Base-by-base conservation (phyloP, 2,329 filamentous ascomycete species). In the Alternaria gaisen region DNA sequence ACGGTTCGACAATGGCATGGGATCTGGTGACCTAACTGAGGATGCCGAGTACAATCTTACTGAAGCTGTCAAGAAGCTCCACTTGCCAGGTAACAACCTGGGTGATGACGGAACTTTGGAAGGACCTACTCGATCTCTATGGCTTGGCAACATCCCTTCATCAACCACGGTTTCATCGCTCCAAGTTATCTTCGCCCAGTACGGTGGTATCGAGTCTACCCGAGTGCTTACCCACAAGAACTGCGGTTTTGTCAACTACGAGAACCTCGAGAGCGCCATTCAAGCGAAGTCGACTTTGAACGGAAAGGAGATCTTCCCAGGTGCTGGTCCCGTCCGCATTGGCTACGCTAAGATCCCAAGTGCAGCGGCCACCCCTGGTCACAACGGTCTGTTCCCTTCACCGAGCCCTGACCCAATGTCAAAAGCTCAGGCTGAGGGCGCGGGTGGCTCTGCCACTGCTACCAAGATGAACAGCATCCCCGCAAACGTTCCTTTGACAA, bases 171-270 rank as follows among this genome's bases (percentile, higher is more conserved):
- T 95, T 11, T 97, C 94, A 1, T 98, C 95, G 0, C 82, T 99
- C 62, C 93, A 93, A 58, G 93, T 96, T 67, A 97, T 98, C 82
- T 99, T 99, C 82, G 92, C 92, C 78, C 87, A 90, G n/a, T 97
- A 95, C 69, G 95, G 95, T 10, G 87, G 91, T 3, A 97, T 99
- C 65, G 86, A 95, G 67, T 97, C 94, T 4, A 94, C 93, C 28
- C 88, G 95, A 66, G 95, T 99, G 5, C 84, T 99, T 63, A 98
- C 95, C 0, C 93, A 99, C 83, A 99, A 99, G 85, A 98, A 97
- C 80, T 99, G 95, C 77, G 95, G 94, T 3, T 99, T 99, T 71
- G 94, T 99, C 76, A 99, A 99, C 80, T 99, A 97, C 73, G 93
- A 98, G 80, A 90, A 88, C 60, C 82, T 95, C 30, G 94, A 98